Base-by-base conservation (phyloP, 805 yeast genomes). In the Candida berthetii region DNA sequence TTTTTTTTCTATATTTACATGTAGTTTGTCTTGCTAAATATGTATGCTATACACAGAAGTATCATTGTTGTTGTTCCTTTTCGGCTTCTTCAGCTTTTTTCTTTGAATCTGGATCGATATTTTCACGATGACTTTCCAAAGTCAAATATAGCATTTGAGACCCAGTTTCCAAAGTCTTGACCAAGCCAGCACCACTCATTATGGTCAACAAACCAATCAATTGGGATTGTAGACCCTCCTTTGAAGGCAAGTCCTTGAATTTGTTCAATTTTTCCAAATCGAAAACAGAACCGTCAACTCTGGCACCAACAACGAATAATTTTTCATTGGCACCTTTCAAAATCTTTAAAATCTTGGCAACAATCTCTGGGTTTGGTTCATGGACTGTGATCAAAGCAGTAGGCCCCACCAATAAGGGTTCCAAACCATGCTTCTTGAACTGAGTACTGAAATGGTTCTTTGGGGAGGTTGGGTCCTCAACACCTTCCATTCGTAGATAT, bases 161-260 rank as follows among this genome's bases (percentile, higher is more conserved):
- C n/a, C 86, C 69, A 16, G 83, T 60, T 64, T 84, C 82, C 57
- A 91, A 72, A 15, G 96, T 86, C 65, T 76, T 77, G 11, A 85
- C 95, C 58, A 91, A 72, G 10, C 95, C 95, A 36, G 87, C 90
- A 56, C 97, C 98, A 43, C 96, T 86, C 48, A 86, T 70, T 42
- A 84, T 65, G n/a, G 90, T 81, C 56, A 91, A 76, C 42, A 87
- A 69, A 10, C 96, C 96, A 11, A 84, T 82, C 51, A 93, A 75
- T 71, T 90, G 85, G 9, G 85, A 78, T 43, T 86, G 93, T 50
- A 91, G 67, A 50, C 81, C 80, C 35, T 75, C 78, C 56, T 81
- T 69, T 4, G 80, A 64, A 35, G 96, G 93, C 55, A 93, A 72
- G 31, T 74, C 78, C 66, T 87, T 85, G 69, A 86, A 85, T 47